A percentile compares a stretch with the other conserved stretches of the same genome.
Evolutionary conservation across 176 grass and related monocot genomes (phyloP).

Genomic region (Hyparrhenia diplandra): DNA sequence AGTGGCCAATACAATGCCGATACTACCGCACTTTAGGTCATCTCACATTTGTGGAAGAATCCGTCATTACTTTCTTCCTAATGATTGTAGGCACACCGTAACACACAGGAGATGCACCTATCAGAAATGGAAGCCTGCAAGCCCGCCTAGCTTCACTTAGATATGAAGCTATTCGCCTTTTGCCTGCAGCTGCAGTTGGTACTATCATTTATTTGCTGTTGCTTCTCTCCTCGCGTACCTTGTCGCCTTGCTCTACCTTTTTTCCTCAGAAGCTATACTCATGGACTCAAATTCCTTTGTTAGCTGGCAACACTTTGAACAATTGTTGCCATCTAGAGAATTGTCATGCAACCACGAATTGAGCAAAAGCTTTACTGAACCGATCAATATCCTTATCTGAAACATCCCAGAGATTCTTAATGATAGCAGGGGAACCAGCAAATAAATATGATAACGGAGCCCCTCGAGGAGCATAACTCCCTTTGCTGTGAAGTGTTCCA

Average conservation of each 20-base stretch:
- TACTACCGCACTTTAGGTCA: neutral
- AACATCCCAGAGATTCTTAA: conserved; percentile 89
- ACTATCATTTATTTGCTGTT: conserved; percentile 2
- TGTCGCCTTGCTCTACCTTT: conserved; percentile 43
- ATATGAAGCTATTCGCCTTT: conserved; percentile 58
- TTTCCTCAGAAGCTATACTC: conserved; percentile 36
- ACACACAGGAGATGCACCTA: conserved; percentile 86
- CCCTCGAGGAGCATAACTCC: conserved; percentile 72
- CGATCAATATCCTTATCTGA: conserved; percentile 77
- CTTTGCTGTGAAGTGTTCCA: conserved; percentile 55
- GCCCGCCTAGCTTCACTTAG: conserved; percentile 68
- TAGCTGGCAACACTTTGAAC: conserved; percentile 33
- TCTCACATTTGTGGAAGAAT: neutral
- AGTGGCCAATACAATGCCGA: neutral
- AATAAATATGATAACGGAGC: conserved; percentile 79
- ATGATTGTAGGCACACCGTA: conserved; percentile 81
- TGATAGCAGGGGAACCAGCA: conserved; percentile 63
- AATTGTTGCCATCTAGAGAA: conserved; percentile 11
- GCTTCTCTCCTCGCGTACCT: conserved; percentile 12
- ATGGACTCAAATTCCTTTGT: conserved; percentile 43
- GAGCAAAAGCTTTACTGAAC: conserved; percentile 71
- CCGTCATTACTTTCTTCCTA: conserved; percentile 40
- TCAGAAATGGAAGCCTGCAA: conserved; percentile 63
- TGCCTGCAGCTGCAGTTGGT: conserved; percentile 36
- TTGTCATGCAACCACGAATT: conserved; percentile 70